Conservation (phyloP, 31 red algal genomes). For the Bonnemaisonia californica region DNA sequence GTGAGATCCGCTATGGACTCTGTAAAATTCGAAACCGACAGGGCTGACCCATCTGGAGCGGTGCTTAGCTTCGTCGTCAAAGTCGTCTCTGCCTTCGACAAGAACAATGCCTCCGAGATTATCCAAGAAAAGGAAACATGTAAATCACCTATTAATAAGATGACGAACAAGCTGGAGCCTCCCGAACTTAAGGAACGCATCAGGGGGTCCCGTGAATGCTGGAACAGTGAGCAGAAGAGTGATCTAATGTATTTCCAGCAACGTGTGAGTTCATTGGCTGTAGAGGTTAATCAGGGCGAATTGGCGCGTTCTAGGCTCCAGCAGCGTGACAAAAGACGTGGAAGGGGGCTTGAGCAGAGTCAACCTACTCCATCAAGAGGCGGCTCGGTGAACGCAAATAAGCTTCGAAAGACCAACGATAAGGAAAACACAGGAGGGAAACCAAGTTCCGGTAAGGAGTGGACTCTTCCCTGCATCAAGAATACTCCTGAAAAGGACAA, state of each 20-base stretch:
- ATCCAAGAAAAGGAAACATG: constrained; percentile 25
- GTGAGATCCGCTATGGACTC: constrained; percentile 22
- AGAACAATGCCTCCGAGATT: constrained; percentile 44
- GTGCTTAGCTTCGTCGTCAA: not conserved
- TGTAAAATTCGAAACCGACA: constrained; percentile 20
- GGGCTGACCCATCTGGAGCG: not conserved
- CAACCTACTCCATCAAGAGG: too few relatives aligned
- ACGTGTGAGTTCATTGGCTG: constrained; percentile 20
- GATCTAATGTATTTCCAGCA: constrained; percentile 14
- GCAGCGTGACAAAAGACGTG: not conserved
- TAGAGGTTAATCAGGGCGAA: constrained; percentile 26
- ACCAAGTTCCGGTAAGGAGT: not conserved
- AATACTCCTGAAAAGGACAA: not conserved
- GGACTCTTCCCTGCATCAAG: not conserved
- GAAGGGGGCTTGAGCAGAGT: not conserved
- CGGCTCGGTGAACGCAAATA: not conserved
- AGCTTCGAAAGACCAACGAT: not conserved
- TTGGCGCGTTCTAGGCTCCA: constrained; percentile 1
- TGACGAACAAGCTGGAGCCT: constrained; percentile 18
- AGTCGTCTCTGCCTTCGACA: constrained; percentile 5
- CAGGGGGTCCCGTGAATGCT: not conserved
- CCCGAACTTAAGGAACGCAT: constrained; percentile 30
- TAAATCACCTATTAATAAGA: constrained; percentile 24
- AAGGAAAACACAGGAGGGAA: not conserved
- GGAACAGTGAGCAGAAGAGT: constrained; percentile 17